These are phyloP conservation scores for Metschnikowia amazonensis DNA, from an alignment of 805 yeast species.

Conservation along the genomic window DNA sequence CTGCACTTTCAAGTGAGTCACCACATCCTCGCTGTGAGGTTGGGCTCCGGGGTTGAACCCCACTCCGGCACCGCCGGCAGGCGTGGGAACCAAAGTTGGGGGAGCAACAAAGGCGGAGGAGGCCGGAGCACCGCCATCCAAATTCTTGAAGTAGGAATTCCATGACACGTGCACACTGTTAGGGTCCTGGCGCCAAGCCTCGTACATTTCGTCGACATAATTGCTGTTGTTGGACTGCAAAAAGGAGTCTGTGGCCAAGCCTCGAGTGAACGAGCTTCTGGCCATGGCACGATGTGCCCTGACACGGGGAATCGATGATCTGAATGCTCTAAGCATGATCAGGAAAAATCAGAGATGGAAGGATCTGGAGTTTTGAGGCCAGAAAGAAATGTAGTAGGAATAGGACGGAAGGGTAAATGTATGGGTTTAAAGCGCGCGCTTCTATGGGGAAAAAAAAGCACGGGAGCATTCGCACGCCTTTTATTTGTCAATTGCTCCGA, in stretches of 20 bases:
- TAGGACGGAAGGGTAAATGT: background rate
- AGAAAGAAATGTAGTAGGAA: constrained; percentile 5
- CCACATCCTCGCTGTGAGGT: constrained; percentile 57
- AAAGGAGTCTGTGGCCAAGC: constrained; percentile 62
- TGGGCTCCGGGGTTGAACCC: constrained; percentile 51
- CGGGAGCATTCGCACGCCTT: constrained; percentile 11
- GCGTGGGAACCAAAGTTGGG: constrained; percentile 81
- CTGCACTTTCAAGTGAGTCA: constrained; percentile 91
- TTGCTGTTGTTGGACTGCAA: constrained; percentile 80
- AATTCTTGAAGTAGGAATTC: constrained; percentile 94
- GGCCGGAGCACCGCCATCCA: constrained; percentile 66
- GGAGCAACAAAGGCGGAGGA: constrained; percentile 83
- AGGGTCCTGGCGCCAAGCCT: constrained; percentile 91
- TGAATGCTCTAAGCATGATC: constrained; percentile 43
- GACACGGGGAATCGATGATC: constrained; percentile 34
- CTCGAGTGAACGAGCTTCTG: constrained; percentile 19
- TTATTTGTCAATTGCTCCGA: constrained; percentile 15
- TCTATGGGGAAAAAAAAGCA: constrained; percentile 4
- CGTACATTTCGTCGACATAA: constrained; percentile 97
- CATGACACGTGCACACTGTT: constrained; percentile 89
- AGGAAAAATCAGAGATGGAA: background rate
- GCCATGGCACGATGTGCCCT: constrained; percentile 29
- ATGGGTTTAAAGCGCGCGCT: constrained; percentile 5
- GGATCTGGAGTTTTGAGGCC: background rate
- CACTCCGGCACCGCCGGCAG: constrained; percentile 67